Conservation (phyloP, 2,329 filamentous ascomycete species). For the Ceratocystis eucalypticola region DNA sequence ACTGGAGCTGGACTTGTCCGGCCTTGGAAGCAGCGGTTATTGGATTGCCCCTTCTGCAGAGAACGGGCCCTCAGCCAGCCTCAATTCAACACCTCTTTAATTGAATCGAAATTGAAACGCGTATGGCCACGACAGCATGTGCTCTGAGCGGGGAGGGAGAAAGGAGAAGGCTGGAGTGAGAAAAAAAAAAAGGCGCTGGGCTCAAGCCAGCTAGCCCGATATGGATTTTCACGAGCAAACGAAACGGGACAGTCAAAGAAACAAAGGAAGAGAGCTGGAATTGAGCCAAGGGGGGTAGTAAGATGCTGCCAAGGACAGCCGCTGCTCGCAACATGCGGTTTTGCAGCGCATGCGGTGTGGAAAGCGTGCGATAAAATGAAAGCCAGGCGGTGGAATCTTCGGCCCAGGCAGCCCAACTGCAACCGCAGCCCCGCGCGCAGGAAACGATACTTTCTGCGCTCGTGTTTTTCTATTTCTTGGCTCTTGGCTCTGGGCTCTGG, state of each 20-base stretch:
- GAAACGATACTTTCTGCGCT: neutral
- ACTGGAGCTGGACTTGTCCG: neutral
- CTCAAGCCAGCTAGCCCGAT: conserved; percentile 7
- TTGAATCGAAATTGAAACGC: conserved; percentile 5
- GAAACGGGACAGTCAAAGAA: neutral
- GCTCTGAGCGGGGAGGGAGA: neutral
- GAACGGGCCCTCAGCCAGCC: neutral
- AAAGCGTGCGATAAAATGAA: neutral
- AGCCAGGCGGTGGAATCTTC: neutral
- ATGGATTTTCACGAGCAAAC: neutral
- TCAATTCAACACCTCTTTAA: neutral
- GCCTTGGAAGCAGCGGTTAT: neutral
- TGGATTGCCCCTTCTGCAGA: neutral
- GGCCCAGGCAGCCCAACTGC: neutral
- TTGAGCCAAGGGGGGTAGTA: neutral
- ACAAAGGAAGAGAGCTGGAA: neutral
- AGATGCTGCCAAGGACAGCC: neutral
- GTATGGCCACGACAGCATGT: conserved; percentile 9
- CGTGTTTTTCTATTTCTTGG: neutral
- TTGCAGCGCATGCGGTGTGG: too few relatives aligned
- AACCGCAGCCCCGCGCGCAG: neutral
- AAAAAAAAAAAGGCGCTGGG: conserved; percentile 4
- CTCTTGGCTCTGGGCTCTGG: neutral
- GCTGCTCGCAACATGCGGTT: too few relatives aligned
- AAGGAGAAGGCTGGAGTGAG: neutral